Base-by-base conservation (phyloP, 441 rosid species). In the Capsella rubella region DNA sequence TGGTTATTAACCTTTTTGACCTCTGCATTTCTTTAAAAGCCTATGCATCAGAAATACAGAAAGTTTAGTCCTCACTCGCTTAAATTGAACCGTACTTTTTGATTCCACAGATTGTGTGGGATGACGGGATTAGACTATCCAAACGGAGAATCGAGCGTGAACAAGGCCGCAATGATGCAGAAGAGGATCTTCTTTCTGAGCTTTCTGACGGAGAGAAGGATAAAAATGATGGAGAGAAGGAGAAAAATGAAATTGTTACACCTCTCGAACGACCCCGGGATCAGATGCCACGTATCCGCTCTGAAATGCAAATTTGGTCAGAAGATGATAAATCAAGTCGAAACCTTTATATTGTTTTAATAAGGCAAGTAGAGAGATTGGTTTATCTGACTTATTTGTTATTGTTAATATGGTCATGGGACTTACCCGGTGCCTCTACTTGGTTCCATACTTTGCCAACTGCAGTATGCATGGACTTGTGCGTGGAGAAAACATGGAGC, bases 381-480 rank as follows among this genome's bases (percentile, higher is more conserved):
- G 28, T 64, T 42, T 32, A 8, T 42, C 40, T 49, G 67, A 71
- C 34, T 42, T 57, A 25, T 35, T 25, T 39, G 62, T 40, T 21
- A 50, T 52, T 51, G 51, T 61, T 54, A 37, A 63, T 9, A 76
- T 51, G 51, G 11, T 46, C 11, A n/a, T 18, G 57, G 13, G 62
- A 56, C 61, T 76, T 57, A 70, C 76, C 40, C 6, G 0, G 10
- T 45, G 28, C 3, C 16, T 46, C 34, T 53, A 6, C 27, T 21
- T 69, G 64, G 64, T 62, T 65, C 16, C 35, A 11, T 64, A 55
- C 64, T 60, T 53, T 52, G 11, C 31, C 32, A 49, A 39, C 61
- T 92, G 92, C 96, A 95, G 99, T 82, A 85, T 95, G 82, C 99
- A 95, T 84, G 99, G 99, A 74, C 84, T 95, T n/a, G 89, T 95